Conservation (phyloP, 192 early-diverging fungal species). For the Linnemannia hyalina region DNA sequence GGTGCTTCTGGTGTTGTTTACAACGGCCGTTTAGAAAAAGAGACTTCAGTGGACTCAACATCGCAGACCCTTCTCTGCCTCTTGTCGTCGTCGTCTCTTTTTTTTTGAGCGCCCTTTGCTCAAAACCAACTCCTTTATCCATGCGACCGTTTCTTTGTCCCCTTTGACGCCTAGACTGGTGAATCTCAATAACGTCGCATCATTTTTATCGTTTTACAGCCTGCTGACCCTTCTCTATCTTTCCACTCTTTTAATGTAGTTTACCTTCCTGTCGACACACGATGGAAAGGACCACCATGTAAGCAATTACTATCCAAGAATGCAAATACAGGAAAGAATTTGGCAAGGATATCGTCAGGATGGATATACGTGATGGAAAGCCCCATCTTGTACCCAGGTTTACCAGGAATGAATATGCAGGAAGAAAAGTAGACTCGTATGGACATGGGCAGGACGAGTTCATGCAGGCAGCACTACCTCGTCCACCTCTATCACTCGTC, state of each 20-base stretch:
- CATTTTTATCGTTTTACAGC: neutral
- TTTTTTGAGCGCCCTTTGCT: neutral
- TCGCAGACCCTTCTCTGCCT: neutral
- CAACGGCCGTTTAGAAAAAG: neutral
- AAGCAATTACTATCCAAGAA: neutral
- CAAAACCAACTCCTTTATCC: constrained; percentile 6
- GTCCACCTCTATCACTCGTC: too few relatives aligned
- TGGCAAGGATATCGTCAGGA: neutral
- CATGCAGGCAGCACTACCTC: too few relatives aligned
- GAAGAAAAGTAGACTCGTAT: too few relatives aligned
- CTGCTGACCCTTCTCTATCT: neutral
- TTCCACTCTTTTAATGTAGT: constrained; percentile 4
- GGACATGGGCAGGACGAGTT: too few relatives aligned
- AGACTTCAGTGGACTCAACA: neutral
- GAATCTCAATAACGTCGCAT: neutral
- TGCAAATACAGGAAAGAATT: neutral
- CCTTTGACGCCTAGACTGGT: neutral
- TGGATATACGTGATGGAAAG: neutral
- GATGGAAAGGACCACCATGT: constrained; percentile 16
- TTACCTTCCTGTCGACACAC: constrained; percentile 32
- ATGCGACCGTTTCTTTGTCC: neutral
- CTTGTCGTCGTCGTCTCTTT: neutral
- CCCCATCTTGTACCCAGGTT: constrained; percentile 7
- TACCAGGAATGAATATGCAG: too few relatives aligned
- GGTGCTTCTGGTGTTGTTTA: constrained; percentile 5